Evolutionary conservation across 2,329 filamentous ascomycete species (phyloP).

Genomic region (Botryotinia narcissicola): DNA sequence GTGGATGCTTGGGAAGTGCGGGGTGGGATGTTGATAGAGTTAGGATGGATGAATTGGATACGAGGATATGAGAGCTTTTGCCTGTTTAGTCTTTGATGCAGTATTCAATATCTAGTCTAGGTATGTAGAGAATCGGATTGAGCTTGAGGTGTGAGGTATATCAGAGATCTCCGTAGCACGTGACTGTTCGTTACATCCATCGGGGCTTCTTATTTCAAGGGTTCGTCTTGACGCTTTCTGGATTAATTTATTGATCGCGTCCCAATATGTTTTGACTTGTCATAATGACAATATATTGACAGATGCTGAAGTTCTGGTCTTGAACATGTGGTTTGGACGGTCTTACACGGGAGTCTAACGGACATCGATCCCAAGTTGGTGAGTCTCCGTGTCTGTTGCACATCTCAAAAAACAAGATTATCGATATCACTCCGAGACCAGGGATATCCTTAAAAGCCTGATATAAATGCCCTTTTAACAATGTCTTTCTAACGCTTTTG

Average conservation of each 20-base stretch:
- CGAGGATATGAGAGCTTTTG: too few species aligned
- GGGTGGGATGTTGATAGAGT: too few species aligned
- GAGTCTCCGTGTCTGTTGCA: background rate
- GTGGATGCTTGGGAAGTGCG: too few species aligned
- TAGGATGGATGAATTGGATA: too few species aligned
- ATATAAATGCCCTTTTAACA: background rate
- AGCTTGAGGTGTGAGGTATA: too few species aligned
- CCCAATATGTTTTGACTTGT: background rate
- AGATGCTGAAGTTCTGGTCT: background rate
- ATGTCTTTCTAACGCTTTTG: background rate
- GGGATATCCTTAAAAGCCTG: background rate
- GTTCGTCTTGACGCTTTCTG: too few species aligned
- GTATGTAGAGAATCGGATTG: too few species aligned
- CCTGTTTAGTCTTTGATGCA: too few species aligned
- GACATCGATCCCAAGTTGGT: background rate
- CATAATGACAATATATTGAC: background rate
- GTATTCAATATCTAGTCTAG: too few species aligned
- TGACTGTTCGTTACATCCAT: background rate
- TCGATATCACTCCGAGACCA: background rate
- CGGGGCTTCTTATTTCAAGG: too few species aligned
- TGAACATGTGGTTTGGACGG: background rate
- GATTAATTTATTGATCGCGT: too few species aligned
- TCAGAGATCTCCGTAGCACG: background rate
- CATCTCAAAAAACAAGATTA: constrained; percentile 10
- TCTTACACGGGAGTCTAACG: background rate